These are phyloP conservation scores for Austroboletus eburneus DNA, from an alignment of 768 basidiomycete species.

Conservation along the genomic window DNA sequence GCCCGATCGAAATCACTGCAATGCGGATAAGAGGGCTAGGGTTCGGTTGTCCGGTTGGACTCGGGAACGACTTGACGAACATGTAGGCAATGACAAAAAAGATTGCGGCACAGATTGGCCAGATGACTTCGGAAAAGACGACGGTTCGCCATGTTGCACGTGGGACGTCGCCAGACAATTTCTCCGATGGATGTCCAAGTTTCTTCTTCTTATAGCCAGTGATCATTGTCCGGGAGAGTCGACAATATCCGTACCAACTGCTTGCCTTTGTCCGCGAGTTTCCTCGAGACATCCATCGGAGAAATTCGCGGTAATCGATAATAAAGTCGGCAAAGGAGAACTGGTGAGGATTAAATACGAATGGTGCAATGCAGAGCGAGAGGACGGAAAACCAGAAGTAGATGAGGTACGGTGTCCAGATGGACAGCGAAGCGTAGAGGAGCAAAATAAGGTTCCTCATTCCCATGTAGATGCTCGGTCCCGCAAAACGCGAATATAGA, in stretches of 20 bases:
- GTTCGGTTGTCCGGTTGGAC: conserved; percentile 50
- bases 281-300: conserved; percentile 99
- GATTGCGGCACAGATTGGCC: conserved; percentile 70
- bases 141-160: conserved; percentile 86
- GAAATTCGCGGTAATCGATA: conserved; percentile 97
- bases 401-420: conserved; percentile 93
- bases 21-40: conserved; percentile 92
- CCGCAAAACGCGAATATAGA: conserved; percentile 97
- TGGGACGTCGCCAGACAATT: conserved; percentile 90
- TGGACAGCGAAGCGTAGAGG: conserved; percentile 84
- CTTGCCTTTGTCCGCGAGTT: conserved; percentile 96
- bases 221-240: conserved; percentile 93
- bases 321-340: conserved; percentile 97
- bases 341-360: conserved; percentile 99
- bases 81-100: conserved; percentile 84
- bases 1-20: conserved; percentile 82
- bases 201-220: conserved; percentile 99
- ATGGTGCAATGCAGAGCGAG: conserved; percentile 93
- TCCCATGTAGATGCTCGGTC: conserved; percentile 99
- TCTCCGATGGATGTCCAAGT: conserved; percentile 96
- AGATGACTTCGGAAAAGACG: conserved; percentile 77
- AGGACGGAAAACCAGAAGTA: conserved; percentile 99
- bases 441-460: conserved; percentile 90
- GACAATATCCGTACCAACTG: conserved; percentile 99
- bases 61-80: conserved; percentile 91